A percentile compares a stretch with the other conserved stretches of the same genome.
phyloP scores from a whole-genome alignment of 1,284 basidiomycete genomes.

The Psilocybe mexicana region DNA sequence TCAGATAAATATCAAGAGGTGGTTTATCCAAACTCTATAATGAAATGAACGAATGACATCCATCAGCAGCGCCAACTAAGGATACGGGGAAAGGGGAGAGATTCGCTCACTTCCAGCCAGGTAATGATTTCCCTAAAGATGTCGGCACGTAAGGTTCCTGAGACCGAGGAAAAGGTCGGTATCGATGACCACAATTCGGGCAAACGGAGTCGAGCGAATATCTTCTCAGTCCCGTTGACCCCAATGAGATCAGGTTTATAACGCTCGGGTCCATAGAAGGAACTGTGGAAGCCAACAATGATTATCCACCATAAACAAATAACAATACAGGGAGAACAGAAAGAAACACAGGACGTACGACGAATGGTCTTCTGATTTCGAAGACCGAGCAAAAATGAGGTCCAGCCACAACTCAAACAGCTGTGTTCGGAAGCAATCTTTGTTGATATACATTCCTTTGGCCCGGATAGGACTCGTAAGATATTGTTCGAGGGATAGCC shows the following conservation, averaged over 20 bases:
- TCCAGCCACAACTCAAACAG: conserved; percentile 2
- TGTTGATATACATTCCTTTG: neutral
- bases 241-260: neutral
- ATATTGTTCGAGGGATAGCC: neutral
- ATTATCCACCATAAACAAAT: too few species aligned
- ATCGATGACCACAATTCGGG: neutral
- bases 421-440: neutral
- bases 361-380: neutral
- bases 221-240: neutral
- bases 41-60: neutral
- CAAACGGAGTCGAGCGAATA: neutral
- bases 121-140: too few species aligned
- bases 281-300: too few species aligned
- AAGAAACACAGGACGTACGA: neutral
- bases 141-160: too few species aligned
- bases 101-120: too few species aligned
- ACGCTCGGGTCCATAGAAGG: too few species aligned
- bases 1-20: conserved; percentile 1
- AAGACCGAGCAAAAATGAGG: neutral
- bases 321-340: too few species aligned
- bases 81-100: neutral
- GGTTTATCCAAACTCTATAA: neutral
- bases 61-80: neutral
- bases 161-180: too few species aligned
- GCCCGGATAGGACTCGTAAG: neutral